Evolutionary conservation across 2,329 filamentous ascomycete species (phyloP).

Genomic region (Pseudogymnoascus sp.): DNA sequence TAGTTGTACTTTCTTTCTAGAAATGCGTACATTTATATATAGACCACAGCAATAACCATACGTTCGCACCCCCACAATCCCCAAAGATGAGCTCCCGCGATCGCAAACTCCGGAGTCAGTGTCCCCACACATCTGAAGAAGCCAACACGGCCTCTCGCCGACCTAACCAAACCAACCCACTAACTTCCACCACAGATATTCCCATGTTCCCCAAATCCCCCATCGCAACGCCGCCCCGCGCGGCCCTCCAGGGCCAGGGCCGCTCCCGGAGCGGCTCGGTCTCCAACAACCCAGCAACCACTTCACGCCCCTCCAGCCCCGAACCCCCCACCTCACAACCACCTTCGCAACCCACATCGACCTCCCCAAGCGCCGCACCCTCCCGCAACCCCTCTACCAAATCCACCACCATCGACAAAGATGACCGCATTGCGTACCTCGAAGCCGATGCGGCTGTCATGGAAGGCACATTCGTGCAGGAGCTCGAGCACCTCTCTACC

Average conservation of each 20-base stretch:
- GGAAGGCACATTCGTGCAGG: constrained; percentile 44
- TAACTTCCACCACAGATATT: not conserved
- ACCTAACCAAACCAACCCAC: not conserved
- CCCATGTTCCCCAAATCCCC: constrained; percentile 10
- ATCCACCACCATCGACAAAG: constrained; percentile 33
- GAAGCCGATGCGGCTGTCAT: constrained; percentile 44
- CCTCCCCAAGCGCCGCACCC: constrained; percentile 11
- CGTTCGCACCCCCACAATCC: not conserved
- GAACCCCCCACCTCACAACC: constrained; percentile 1
- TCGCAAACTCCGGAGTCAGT: not conserved
- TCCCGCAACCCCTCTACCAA: constrained; percentile 7
- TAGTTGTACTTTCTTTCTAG: not conserved
- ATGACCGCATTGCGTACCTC: constrained; percentile 43
- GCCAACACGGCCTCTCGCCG: not conserved
- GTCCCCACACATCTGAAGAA: not conserved
- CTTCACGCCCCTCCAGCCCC: not conserved
- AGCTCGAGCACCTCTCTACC: constrained; percentile 44
- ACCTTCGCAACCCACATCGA: not conserved
- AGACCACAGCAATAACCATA: not conserved
- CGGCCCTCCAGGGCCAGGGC: constrained; percentile 15
- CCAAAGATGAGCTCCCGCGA: not conserved
- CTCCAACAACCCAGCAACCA: constrained; percentile 10
- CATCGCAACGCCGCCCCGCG: constrained; percentile 21
- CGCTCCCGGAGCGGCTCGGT: constrained; percentile 14
- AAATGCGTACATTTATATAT: not conserved